Base-by-base conservation (phyloP, 192 early-diverging fungal species). In the Linnemannia zychae region DNA sequence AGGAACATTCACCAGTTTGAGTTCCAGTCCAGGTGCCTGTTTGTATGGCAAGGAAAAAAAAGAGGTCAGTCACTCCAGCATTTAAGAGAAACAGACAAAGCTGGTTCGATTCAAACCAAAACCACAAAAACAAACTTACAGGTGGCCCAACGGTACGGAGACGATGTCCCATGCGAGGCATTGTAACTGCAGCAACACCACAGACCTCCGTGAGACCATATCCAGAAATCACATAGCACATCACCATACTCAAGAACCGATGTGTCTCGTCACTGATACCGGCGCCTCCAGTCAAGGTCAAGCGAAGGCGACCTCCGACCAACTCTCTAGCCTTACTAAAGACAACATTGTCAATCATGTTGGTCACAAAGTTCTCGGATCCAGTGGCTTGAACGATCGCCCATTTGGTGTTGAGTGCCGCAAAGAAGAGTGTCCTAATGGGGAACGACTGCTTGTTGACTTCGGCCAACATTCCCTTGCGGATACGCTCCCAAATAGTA, bases 171-270 rank as follows among this genome's bases (percentile, higher is more conserved):
- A 89, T 76, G 2, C 67, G n/a, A 37, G 91, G 90, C 47, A 89
- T 47, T 7, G 90, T 87, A 1, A 89, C 80, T 37, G 87, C 78
- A 65, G 79, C 89, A 69, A 88, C 76, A 78, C 94, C 88, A 76
- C 92, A 87, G 81, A 92, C 88, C 34, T 96, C 94, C 38, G 94
- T 95, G 87, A 96, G 92, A 36, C 95, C 94, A 82, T 94, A 95
- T 18, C 95, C 95, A 40, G 90, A 88, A 12, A 95, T 73, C 22
- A 94, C 86, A 24, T 91, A 88, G 79, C 92, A 93, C 40, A 93
- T 80, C n/a, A 89, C 83, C 71, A 90, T 86, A 40, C 90, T 89
- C 80, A 96, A 81, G 77, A 95, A 96, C 48, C 90, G 81, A 44
- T 95, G 94, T 2, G 95, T 96, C 63, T 95, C 94, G 44, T 87